Conservation (phyloP, 305 asterid species). For the Fraxinus platypoda region DNA sequence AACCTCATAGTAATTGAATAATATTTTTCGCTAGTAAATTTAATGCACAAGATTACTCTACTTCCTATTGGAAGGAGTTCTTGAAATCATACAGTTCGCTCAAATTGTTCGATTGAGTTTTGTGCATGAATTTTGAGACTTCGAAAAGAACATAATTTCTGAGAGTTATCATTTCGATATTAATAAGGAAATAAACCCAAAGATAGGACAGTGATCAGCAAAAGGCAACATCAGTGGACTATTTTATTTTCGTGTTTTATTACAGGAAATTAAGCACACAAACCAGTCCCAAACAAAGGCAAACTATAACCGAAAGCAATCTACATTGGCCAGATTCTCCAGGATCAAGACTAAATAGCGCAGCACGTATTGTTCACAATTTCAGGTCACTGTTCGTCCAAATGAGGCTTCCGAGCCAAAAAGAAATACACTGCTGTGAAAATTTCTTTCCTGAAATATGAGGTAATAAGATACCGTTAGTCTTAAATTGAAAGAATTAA, state of each 20-base stretch:
- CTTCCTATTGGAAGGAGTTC: too few relatives aligned
- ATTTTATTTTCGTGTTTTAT: neutral
- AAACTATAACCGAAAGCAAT: too few relatives aligned
- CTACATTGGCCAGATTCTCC: neutral
- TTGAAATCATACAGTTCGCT: too few relatives aligned
- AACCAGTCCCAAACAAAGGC: neutral
- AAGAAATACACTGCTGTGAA: conserved; percentile 93
- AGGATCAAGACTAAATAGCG: neutral
- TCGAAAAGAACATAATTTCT: too few relatives aligned
- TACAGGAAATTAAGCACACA: neutral
- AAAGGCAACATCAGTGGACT: neutral
- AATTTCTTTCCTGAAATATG: conserved; percentile 73
- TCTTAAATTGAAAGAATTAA: neutral
- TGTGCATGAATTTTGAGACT: too few relatives aligned
- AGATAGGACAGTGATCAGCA: too few relatives aligned
- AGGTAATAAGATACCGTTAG: neutral
- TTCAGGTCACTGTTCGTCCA: conserved; percentile 25
- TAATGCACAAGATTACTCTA: too few relatives aligned
- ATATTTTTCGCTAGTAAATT: too few relatives aligned
- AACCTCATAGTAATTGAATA: too few relatives aligned
- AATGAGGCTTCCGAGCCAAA: conserved; percentile 68
- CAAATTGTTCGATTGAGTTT: too few relatives aligned
- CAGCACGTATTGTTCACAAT: neutral
- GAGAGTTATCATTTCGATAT: too few relatives aligned
- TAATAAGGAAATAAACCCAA: too few relatives aligned